These are phyloP conservation scores for Acacia confusa DNA, from an alignment of 306 rosid genomes.

Conservation along the genomic window DNA sequence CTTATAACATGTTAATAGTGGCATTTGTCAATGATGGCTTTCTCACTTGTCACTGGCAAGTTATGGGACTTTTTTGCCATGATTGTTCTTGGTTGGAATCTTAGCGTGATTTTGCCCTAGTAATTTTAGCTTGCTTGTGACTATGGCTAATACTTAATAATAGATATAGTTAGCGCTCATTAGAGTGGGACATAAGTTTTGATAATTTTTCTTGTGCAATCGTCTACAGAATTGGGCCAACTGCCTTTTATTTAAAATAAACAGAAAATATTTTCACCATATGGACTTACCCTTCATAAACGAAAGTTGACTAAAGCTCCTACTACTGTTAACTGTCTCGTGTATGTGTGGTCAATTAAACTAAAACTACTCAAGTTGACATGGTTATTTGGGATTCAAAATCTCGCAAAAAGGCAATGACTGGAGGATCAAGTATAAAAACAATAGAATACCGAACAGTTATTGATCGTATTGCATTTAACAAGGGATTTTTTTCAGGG, in stretches of 20 bases:
- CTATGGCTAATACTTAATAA: neutral
- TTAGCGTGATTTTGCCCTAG: too few relatives aligned
- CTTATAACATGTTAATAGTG: too few relatives aligned
- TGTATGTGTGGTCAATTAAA: neutral
- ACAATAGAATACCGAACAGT: neutral
- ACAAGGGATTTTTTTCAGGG: neutral
- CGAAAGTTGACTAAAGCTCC: neutral
- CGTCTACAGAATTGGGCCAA: neutral
- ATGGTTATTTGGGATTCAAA: neutral
- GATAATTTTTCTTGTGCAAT: neutral
- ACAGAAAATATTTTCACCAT: neutral
- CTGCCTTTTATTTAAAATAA: neutral
- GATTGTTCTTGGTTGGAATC: too few relatives aligned
- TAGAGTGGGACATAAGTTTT: neutral
- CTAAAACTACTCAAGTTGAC: neutral
- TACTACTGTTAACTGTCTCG: neutral
- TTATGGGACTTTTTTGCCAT: too few relatives aligned
- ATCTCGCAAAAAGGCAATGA: neutral
- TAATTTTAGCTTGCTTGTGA: neutral
- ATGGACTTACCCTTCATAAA: neutral
- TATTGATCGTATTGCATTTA: neutral
- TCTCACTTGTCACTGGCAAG: too few relatives aligned
- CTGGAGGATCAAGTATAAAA: neutral
- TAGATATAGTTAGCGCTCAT: neutral
- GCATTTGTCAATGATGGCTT: too few relatives aligned